Base-by-base conservation (phyloP, 345 rosid species). In the Murraya paniculata region DNA sequence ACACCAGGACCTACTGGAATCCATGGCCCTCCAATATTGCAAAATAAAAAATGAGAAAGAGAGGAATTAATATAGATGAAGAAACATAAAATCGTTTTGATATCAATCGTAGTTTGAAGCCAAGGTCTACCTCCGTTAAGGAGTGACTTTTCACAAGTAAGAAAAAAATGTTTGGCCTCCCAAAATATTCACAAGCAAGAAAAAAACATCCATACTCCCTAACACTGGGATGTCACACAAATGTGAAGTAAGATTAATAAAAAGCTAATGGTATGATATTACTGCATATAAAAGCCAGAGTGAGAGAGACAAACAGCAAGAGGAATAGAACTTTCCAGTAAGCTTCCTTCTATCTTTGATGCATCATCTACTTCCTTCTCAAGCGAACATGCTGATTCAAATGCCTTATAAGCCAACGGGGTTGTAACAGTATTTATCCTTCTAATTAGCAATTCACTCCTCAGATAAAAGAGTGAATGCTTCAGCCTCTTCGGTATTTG, bases 391-490 rank as follows among this genome's bases (percentile, higher is more conserved):
- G 98, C 98, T 73, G 77, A 68, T 62, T 90, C 85, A 79, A 91
- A 70, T 39, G 99, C 97, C 75, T 90, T 85, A 81, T 86, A 87
- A 79, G 98, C 99, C 82, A 77, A 71, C 64, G 88, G 94, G 75
- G 94, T 82, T 2, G 99, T 96, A 64, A 92, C 94, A 68, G 97
- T 98, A 83, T 97, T 92, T 84, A 96, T 84, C 82, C 98, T 89
- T 62, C 97, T 76, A 45, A 96, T 82, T 94, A 65, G 97, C 97
- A 84, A 96, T 91, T 59, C 95, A 97, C 88, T 96, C 98, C 89
- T 96, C 97, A 1, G 98, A 89, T 74, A 92, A 83, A 84, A 96
- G 95, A 84, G 97, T 98, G 80, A 96, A 96, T 45, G 93, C 94
- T 81, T 91, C 90, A 27, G 99, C 98, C 85, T 96, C 97, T n/a